phyloP scores from a whole-genome alignment of 2,329 filamentous ascomycete genomes.

The Ophiocordyceps robertsii region DNA sequence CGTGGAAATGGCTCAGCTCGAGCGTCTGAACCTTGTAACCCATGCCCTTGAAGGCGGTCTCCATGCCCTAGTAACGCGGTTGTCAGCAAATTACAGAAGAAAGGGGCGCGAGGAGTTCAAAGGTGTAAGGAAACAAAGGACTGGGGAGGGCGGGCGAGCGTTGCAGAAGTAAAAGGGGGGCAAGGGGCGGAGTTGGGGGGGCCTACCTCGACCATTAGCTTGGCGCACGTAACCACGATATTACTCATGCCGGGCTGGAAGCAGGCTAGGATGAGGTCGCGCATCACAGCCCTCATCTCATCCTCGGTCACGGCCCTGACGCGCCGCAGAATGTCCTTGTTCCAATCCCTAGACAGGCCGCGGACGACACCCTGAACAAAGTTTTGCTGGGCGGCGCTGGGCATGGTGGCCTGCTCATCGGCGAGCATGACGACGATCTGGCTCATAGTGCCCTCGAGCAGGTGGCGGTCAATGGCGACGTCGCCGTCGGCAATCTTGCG shows the following conservation, averaged over 20 bases:
- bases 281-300: constrained; percentile 63
- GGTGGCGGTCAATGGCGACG: constrained; percentile 60
- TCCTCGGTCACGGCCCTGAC: constrained; percentile 65
- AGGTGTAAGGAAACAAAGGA: background rate
- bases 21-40: constrained; percentile 71
- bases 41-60: constrained; percentile 56
- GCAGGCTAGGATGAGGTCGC: constrained; percentile 61
- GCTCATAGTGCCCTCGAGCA: constrained; percentile 82
- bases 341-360: constrained; percentile 64
- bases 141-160: no score
- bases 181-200: constrained; percentile 17
- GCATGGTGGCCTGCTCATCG: constrained; percentile 78
- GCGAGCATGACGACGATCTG: constrained; percentile 78
- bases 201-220: constrained; percentile 66
- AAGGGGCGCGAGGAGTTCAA: background rate
- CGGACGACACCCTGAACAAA: constrained; percentile 74
- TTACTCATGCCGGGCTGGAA: constrained; percentile 75
- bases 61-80: constrained; percentile 45
- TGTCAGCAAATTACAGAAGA: background rate
- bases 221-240: constrained; percentile 76
- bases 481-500: constrained; percentile 59
- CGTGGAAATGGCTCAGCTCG: constrained; percentile 67
- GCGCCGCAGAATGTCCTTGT: constrained; percentile 59
- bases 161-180: background rate
- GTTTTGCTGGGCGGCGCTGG: constrained; percentile 66